phyloP scores from a whole-genome alignment of 495 filamentous ascomycete genomes.

The Penicillium lagena region DNA sequence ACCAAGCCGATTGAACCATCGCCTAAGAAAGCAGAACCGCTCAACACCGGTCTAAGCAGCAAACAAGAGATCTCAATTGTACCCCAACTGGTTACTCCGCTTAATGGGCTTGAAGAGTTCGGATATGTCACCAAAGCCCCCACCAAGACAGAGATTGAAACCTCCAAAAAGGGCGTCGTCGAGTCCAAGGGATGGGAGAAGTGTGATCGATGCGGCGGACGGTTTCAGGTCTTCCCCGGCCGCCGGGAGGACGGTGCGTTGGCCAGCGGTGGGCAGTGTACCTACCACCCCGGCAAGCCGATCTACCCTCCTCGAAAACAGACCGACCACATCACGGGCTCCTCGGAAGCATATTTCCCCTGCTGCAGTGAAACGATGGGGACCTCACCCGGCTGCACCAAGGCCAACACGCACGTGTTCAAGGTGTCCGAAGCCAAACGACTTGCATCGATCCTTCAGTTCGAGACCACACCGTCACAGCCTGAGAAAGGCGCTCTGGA shows the following conservation, averaged over 20 bases:
- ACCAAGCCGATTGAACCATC: slow-evolving; percentile 17
- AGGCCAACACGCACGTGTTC: slow-evolving; percentile 72
- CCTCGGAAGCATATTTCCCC: slow-evolving; percentile 52
- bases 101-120: slow-evolving; percentile 51
- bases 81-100: slow-evolving; percentile 49
- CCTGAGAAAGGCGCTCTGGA: slow-evolving; percentile 24
- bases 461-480: slow-evolving; percentile 66
- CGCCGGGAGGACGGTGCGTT: slow-evolving; percentile 77
- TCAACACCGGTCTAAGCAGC: slow-evolving; percentile 62
- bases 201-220: slow-evolving; percentile 78
- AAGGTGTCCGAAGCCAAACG: slow-evolving; percentile 71
- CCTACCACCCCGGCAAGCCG: slow-evolving; percentile 65
- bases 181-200: slow-evolving; percentile 69
- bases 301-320: slow-evolving; percentile 44
- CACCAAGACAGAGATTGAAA: slow-evolving; percentile 50
- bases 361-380: slow-evolving; percentile 75
- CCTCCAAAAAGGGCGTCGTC: slow-evolving; percentile 57
- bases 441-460: slow-evolving; percentile 71
- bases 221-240: slow-evolving; percentile 91
- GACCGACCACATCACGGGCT: slow-evolving; percentile 38
- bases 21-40: slow-evolving; percentile 12
- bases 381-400: slow-evolving; percentile 64
- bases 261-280: slow-evolving; percentile 68
- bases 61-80: slow-evolving; percentile 64
- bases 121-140: slow-evolving; percentile 70